Base-by-base conservation (phyloP, 2,329 filamentous ascomycete species). In the Dactylellina drechsleri region DNA sequence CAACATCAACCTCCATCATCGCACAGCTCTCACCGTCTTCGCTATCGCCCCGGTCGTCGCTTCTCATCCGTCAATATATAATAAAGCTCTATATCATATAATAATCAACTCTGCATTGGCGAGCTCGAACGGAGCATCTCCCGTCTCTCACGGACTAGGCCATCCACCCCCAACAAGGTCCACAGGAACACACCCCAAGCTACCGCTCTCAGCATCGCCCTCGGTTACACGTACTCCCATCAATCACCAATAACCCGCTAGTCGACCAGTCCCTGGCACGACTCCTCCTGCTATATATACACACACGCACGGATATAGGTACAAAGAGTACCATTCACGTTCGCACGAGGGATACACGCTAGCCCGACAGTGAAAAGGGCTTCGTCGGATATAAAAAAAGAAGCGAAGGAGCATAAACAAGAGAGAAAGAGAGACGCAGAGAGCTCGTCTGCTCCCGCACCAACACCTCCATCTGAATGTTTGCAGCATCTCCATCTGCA, bases 171-270 rank as follows among this genome's bases (percentile, higher is more conserved):
- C 47, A 52, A 16, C 47, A 23, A 12, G 43, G 43, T 43, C 43
- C 53, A 36, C 62, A 64, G 58, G 71, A 64, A 60, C 40, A 40
- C 52, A 20, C 59, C 31, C 23, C 53, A 50, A 65, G 64, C 71
- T 68, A 15, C 43, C 41, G 36, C 20, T 23, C 41, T 53, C 70
- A 41, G 49, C 62, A 64, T 59, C 64, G 54, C 58, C 47, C 71
- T 59, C 71, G 52, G 64, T 60, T 68, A 68, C 71, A 75, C 57
- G 49, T 61, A 58, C 57, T 59, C 62, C 31, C 58, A 57, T 57
- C 36, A 41, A 58, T 59, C 59, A 50, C 56, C 61, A 56, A 36
- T 7, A 36, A 36, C 6, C 31, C 31, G 31, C 31, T 36, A 36
- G 31, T 36, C 10, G 10, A 10, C 6, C 31, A 36, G 31, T 36